Evolutionary conservation across 306 rosid genomes (phyloP), one percentile per base, ranked within the genome.

Genomic region (Carpinus viminea): DNA sequence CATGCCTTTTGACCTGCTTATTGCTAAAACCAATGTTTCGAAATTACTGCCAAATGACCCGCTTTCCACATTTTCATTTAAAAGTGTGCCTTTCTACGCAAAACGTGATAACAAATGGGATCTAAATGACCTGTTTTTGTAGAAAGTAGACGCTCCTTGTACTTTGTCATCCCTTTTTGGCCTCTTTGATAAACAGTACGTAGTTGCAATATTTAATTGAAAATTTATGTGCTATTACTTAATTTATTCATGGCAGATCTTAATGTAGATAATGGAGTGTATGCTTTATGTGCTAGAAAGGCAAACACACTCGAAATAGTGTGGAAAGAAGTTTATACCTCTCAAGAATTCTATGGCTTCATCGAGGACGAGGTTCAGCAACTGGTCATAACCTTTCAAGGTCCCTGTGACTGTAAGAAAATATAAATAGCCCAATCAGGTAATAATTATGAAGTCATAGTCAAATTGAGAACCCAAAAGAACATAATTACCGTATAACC

Each of bases 311-410:
- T 57, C 16, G 36, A 24, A 21, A 57, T 21, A 24, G 24, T 21
- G 36, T 21, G 60, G 31, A 57, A 21, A 57, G 65, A 10, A 57
- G 24, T 10, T 57, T 57, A n/a, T 81, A 94, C 98, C 98, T 88
- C 98, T 89, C 12, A 92, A 76, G 85, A 91, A 94, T 83, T 94
- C 98, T 8, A 94, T 81, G 48, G 97, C 95, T 86, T 94, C 98
- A 73, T 94, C 98, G 9, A 94, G 82, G 59, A 92, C 97, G 78
- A 94, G 98, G 82, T 94, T 94, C 31, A 94, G 90, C 75, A 92
- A 85, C 86, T 94, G 98, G 75, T 94, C 98, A 80, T 94, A 94
- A 71, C 97, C 98, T 88, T 94, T 94, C 2, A 94, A 85, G 75
- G 97, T 94, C 48, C 98, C 98, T 51, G 95, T 94, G 64, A 94